Conservation (phyloP, 768 basidiomycete species). For the Lactarius vividus region DNA sequence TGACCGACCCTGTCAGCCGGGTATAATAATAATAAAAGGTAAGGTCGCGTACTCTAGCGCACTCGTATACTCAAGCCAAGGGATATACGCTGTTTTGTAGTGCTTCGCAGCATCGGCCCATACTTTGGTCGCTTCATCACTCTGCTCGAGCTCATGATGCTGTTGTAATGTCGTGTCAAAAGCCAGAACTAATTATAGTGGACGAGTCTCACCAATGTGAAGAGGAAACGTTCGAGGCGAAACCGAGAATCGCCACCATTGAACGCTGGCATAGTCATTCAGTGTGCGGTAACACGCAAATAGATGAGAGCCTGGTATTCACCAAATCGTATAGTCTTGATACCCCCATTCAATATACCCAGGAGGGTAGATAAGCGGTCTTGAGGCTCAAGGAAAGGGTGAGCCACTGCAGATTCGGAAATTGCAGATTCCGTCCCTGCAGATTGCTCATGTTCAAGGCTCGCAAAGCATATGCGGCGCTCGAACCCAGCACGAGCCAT, state of each 20-base stretch:
- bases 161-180: conserved; percentile 15
- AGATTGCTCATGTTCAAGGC: conserved; percentile 5
- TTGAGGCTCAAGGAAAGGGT: conserved; percentile 35
- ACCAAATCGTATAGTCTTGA: conserved; percentile 21
- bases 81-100: conserved; percentile 67
- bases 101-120: conserved; percentile 68
- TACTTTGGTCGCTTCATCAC: conserved; percentile 41
- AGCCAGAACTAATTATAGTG: conserved; percentile 12
- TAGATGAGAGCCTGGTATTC: conserved; percentile 4
- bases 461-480: conserved; percentile 15
- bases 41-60: conserved; percentile 56
- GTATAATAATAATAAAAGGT: conserved; percentile 2
- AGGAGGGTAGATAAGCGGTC: conserved; percentile 53
- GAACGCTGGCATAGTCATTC: conserved; percentile 43
- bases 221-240: conserved; percentile 80
- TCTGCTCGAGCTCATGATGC: conserved; percentile 44
- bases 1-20: background rate
- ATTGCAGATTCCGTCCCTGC: background rate
- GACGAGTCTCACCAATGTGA: conserved; percentile 66
- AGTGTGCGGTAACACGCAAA: background rate
- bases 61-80: conserved; percentile 75
- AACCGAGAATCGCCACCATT: conserved; percentile 71
- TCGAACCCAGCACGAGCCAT: conserved; percentile 27
- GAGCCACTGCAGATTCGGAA: conserved; percentile 29
- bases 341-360: conserved; percentile 34